Evolutionary conservation across 164 flowering plant genomes (phyloP).

Genomic region (Dillenia turbinata): DNA sequence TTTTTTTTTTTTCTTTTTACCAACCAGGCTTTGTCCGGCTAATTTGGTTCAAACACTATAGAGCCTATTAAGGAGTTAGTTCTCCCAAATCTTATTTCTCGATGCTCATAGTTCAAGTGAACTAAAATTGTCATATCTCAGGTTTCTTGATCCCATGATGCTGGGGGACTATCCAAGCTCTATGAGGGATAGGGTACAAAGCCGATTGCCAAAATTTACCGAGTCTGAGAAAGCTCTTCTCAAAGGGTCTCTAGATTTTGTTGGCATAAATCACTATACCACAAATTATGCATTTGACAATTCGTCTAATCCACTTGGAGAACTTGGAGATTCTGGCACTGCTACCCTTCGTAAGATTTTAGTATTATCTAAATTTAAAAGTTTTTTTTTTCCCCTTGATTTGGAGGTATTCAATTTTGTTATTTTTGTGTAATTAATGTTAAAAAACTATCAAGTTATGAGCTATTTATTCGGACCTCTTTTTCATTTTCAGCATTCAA

Average conservation of each 20-base stretch:
- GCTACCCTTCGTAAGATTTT: not conserved
- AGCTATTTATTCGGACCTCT: no score
- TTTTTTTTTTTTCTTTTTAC: no score
- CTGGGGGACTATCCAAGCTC: conserved; percentile 81
- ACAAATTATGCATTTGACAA: conserved; percentile 62
- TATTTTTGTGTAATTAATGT: no score
- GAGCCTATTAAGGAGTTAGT: not conserved
- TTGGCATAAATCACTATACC: conserved; percentile 95
- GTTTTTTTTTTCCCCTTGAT: not conserved
- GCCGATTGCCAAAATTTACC: conserved; percentile 67
- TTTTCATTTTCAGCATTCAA: conserved; percentile 49
- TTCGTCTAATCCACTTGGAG: conserved; percentile 29
- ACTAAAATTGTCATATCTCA: conserved; percentile 7
- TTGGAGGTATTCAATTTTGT: no score
- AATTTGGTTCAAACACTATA: no score
- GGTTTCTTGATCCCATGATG: conserved; percentile 87
- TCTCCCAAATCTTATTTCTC: not conserved
- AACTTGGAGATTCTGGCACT: not conserved
- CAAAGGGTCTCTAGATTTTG: conserved; percentile 82
- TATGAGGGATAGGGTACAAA: conserved; percentile 69
- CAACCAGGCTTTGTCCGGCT: no score
- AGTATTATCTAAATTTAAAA: not conserved
- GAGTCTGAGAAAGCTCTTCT: conserved; percentile 41
- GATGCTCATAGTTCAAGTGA: no score
- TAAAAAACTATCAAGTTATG: no score